Percentiles rank a stretch among this genome's conserved stretches.
Conservation (phyloP, 495 filamentous ascomycete genomes). For the Aspergillus funiculosus region DNA sequence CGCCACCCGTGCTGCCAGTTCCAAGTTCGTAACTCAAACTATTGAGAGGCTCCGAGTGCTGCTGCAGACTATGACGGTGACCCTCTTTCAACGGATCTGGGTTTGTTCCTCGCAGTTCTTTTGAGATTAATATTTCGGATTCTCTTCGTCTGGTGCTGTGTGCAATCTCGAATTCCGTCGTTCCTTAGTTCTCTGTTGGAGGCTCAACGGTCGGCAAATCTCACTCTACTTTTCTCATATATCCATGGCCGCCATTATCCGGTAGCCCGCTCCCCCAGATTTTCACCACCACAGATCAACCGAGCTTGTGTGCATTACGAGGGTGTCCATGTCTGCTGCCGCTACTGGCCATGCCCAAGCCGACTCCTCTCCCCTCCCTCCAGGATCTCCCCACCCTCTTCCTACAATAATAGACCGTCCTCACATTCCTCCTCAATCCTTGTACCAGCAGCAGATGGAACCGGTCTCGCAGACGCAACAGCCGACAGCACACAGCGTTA, state of each 20-base stretch:
- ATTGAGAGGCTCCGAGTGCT: too few species aligned
- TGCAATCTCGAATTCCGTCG: not conserved
- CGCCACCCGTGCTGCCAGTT: too few species aligned
- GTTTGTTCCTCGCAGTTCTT: slow-evolving; percentile 2
- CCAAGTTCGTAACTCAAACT: too few species aligned
- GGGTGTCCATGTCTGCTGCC: slow-evolving; percentile 27
- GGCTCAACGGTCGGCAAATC: not conserved
- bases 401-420: slow-evolving; percentile 16
- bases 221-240: not conserved
- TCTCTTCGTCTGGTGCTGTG: not conserved
- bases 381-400: slow-evolving; percentile 7
- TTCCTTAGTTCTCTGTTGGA: not conserved
- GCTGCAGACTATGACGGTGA: slow-evolving; percentile 6
- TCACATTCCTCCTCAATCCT: slow-evolving; percentile 14
- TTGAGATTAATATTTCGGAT: not conserved
- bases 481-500: slow-evolving; percentile 23
- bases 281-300: slow-evolving; percentile 10
- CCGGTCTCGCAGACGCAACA: slow-evolving; percentile 25
- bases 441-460: slow-evolving; percentile 30
- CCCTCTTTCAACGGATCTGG: too few species aligned
- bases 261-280: slow-evolving; percentile 30
- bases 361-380: slow-evolving; percentile 12
- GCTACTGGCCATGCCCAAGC: slow-evolving; percentile 29
- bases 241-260: slow-evolving; percentile 25
- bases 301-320: slow-evolving; percentile 8